Conservation (phyloP, 2,329 filamentous ascomycete species). For the Trichothecium roseum region DNA sequence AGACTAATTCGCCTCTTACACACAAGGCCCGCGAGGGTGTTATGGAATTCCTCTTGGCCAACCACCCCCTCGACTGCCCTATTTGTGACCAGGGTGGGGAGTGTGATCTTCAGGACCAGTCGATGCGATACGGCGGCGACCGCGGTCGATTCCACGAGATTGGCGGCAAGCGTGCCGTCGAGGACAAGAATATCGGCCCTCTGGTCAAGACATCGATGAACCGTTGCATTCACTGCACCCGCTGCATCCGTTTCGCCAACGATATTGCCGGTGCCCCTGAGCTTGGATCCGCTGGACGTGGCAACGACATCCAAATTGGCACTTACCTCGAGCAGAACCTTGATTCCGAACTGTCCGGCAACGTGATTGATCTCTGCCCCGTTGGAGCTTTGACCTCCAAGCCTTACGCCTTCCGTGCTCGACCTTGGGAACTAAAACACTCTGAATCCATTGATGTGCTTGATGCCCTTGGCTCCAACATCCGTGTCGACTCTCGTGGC, state of each 20-base stretch:
- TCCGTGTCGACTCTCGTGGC: constrained; percentile 85
- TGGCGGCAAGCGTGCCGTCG: constrained; percentile 90
- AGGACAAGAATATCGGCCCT: constrained; percentile 98
- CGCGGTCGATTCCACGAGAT: constrained; percentile 94
- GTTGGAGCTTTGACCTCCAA: constrained; percentile 95
- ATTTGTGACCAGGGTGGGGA: constrained; percentile 99
- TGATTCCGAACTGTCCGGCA: constrained; percentile 89
- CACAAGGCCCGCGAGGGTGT: constrained; percentile 98
- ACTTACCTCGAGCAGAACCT: constrained; percentile 94
- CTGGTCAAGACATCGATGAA: constrained; percentile 99
- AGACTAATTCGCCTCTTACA: constrained; percentile 90
- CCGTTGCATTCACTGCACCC: constrained; percentile 97
- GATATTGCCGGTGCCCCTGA: constrained; percentile 94
- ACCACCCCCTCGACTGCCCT: constrained; percentile 91
- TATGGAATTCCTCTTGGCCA: constrained; percentile 96
- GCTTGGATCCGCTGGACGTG: constrained; percentile 86
- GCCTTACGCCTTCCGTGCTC: constrained; percentile 92
- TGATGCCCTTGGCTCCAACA: constrained; percentile 86
- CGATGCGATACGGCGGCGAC: constrained; percentile 96
- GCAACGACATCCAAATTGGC: constrained; percentile 95
- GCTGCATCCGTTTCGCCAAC: constrained; percentile 95
- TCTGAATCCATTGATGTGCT: constrained; percentile 93
- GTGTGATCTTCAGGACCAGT: constrained; percentile 98
- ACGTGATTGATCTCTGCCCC: constrained; percentile 96
- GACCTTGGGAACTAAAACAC: constrained; percentile 95